Conservation (phyloP, 352 stramenopile genomes). For the Globisporangium takayamanum region DNA sequence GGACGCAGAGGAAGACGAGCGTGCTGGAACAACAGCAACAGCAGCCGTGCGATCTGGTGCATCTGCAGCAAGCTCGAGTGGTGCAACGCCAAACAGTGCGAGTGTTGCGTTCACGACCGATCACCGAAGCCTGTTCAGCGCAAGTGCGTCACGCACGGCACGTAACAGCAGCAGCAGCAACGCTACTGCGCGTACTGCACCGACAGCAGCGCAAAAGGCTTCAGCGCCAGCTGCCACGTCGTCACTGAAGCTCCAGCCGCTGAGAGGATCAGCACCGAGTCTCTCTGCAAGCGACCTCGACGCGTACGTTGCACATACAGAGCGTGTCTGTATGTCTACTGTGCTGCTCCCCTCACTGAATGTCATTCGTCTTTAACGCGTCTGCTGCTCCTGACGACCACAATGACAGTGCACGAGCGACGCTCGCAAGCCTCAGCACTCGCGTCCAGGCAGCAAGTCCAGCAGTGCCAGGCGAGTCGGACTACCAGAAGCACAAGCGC, state of each 20-base stretch:
- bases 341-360: too few species aligned
- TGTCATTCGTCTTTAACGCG: not conserved
- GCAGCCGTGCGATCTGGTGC: not conserved
- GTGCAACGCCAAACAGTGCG: not conserved
- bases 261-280: not conserved
- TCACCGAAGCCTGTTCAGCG: conserved; percentile 9
- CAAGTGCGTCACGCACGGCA: not conserved
- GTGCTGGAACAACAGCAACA: not conserved
- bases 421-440: conserved; percentile 4
- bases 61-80: not conserved
- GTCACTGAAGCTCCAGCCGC: not conserved
- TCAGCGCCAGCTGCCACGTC: not conserved
- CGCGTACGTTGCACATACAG: conserved; percentile 5
- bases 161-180: not conserved
- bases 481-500: conserved; percentile 27
- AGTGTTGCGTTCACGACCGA: not conserved
- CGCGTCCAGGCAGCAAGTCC: conserved; percentile 5
- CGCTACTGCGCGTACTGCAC: too few species aligned
- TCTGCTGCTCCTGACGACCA: not conserved
- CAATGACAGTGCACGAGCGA: conserved; percentile 11
- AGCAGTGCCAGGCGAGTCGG: conserved; percentile 17
- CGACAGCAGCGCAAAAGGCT: not conserved
- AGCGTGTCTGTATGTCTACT: not conserved
- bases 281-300: conserved; percentile 11
- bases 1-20: conserved; percentile 7